Conservation (phyloP, 106 monocot genomes). For the Agapanthus africanus region DNA sequence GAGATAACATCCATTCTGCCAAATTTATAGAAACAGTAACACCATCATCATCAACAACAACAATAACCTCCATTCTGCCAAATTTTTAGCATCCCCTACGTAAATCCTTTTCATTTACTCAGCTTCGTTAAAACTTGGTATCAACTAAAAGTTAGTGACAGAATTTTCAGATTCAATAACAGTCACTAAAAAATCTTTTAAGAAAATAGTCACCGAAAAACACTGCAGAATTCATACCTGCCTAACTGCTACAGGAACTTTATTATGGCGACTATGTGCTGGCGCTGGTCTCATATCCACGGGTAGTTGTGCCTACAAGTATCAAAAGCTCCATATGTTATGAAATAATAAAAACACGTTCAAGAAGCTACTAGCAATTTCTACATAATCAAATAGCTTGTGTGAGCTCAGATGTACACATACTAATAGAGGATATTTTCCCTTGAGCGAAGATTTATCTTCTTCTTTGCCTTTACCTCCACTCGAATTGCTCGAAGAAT, state of each 20-base stretch:
- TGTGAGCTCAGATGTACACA: slow-evolving; percentile 11
- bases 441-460: slow-evolving; percentile 37
- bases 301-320: slow-evolving; percentile 69
- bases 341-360: neutral
- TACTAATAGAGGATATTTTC: slow-evolving; percentile 81
- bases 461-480: slow-evolving; percentile 27
- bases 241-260: slow-evolving; percentile 63
- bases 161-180: neutral
- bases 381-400: neutral
- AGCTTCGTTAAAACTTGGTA: neutral
- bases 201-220: neutral
- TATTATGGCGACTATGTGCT: slow-evolving; percentile 41
- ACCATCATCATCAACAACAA: no score
- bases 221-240: slow-evolving; percentile 45
- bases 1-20: no score
- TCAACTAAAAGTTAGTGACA: neutral
- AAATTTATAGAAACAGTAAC: no score
- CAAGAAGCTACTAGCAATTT: neutral
- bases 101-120: no score
- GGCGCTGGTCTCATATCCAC: slow-evolving; percentile 69
- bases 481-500: slow-evolving; percentile 25
- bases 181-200: neutral
- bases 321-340: slow-evolving; percentile 6
- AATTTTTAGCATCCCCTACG: no score
- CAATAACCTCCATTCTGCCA: no score